These are phyloP conservation scores for Trichoderma virens DNA, from an alignment of 495 filamentous ascomycete species.

Conservation along the genomic window DNA sequence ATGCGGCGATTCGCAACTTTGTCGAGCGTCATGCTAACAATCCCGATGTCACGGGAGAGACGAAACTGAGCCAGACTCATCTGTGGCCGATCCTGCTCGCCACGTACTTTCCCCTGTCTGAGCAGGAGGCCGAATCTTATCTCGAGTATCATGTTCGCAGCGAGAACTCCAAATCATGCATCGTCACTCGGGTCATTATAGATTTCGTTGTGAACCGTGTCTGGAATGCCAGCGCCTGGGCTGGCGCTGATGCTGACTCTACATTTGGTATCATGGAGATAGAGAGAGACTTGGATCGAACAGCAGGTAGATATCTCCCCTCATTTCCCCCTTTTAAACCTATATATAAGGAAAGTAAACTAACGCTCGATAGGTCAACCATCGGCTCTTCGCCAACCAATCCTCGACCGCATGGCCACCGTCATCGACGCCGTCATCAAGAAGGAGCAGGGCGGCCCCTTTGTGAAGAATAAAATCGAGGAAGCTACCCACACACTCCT, in stretches of 20 bases:
- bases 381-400: neutral
- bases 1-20: constrained; percentile 5
- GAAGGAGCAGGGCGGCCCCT: neutral
- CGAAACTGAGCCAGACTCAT: constrained; percentile 4
- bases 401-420: constrained; percentile 1
- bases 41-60: neutral
- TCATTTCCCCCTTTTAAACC: neutral
- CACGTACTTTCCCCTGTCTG: constrained; percentile 9
- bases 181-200: constrained; percentile 11
- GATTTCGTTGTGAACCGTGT: constrained; percentile 11
- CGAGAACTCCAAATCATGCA: constrained; percentile 1
- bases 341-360: too few species aligned
- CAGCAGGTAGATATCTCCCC: neutral
- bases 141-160: constrained; percentile 1
- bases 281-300: neutral
- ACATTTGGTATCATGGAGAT: constrained; percentile 6
- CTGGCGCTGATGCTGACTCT: constrained; percentile 7
- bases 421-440: constrained; percentile 3
- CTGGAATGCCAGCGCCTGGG: constrained; percentile 5
- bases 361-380: neutral
- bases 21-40: constrained; percentile 8
- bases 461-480: neutral
- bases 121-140: constrained; percentile 6
- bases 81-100: constrained; percentile 4
- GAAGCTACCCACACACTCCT: neutral